Percentiles rank a stretch among this genome's conserved stretches.
Evolutionary conservation across 441 rosid species (phyloP).

Genomic region (Adansonia madagascariensis): DNA sequence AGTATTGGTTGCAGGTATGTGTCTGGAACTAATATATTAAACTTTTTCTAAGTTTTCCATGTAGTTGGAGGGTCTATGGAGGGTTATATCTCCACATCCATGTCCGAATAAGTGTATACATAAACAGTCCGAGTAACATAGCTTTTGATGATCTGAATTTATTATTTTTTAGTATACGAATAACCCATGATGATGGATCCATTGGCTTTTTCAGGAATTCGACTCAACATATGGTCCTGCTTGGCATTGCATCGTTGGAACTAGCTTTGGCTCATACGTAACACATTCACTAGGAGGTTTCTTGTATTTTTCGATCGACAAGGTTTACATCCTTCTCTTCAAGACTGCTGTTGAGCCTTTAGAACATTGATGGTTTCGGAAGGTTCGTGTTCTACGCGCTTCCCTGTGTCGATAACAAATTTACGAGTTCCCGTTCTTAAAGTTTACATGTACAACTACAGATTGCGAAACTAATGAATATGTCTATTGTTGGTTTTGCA

Average conservation of each 20-base stretch:
- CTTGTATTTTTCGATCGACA: conserved; percentile 90
- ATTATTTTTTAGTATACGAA: background rate
- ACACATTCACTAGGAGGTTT: conserved; percentile 95
- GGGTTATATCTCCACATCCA: too few species aligned
- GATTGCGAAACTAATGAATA: conserved; percentile 20
- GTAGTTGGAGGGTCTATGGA: too few species aligned
- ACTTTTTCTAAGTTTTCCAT: too few species aligned
- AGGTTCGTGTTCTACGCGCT: conserved; percentile 15
- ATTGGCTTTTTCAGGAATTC: conserved; percentile 65
- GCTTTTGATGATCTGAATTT: background rate
- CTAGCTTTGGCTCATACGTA: conserved; percentile 95
- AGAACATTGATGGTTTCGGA: conserved; percentile 45
- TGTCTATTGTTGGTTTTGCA: too few species aligned
- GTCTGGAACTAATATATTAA: too few species aligned
- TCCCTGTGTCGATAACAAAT: conserved; percentile 13
- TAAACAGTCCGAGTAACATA: too few species aligned
- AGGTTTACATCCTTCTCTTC: conserved; percentile 88
- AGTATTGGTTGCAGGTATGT: too few species aligned
- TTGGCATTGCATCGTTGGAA: conserved; percentile 98
- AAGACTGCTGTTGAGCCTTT: conserved; percentile 94
- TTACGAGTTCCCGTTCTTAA: conserved; percentile 19
- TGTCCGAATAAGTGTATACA: too few species aligned
- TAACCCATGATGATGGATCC: conserved; percentile 5
- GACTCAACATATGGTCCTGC: conserved; percentile 90
- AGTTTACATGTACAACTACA: conserved; percentile 28